These are phyloP conservation scores for Populus davidiana DNA, from an alignment of 345 rosid genomes.

Conservation along the genomic window DNA sequence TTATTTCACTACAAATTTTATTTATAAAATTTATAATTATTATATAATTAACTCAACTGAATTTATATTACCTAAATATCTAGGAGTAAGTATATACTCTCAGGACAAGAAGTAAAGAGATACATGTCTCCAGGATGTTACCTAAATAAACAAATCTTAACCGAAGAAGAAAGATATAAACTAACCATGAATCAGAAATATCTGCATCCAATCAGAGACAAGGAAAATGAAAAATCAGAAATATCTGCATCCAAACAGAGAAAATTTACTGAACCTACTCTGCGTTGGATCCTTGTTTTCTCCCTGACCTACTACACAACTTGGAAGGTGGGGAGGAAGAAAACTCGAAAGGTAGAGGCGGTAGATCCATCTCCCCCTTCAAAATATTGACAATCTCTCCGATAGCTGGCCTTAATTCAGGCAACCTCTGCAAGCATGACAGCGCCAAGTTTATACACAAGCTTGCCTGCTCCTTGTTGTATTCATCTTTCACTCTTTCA, in stretches of 20 bases:
- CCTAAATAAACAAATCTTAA: background rate
- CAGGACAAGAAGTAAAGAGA: too few relatives aligned
- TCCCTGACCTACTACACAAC: slow-evolving; percentile 50
- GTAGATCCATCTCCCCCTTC: slow-evolving; percentile 89
- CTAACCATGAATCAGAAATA: background rate
- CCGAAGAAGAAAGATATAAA: background rate
- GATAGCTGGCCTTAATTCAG: slow-evolving; percentile 82
- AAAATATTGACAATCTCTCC: slow-evolving; percentile 71
- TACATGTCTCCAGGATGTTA: too few relatives aligned
- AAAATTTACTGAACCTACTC: slow-evolving; percentile 35
- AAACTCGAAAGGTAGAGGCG: slow-evolving; percentile 62
- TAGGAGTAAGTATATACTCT: too few relatives aligned
- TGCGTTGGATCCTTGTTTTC: slow-evolving; percentile 49
- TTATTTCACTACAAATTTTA: too few relatives aligned
- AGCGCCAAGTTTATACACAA: slow-evolving; percentile 87
- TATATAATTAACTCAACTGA: too few relatives aligned
- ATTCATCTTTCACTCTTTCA: slow-evolving; percentile 69
- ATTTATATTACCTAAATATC: too few relatives aligned
- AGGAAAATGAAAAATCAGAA: background rate
- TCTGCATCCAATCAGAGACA: slow-evolving; percentile 13
- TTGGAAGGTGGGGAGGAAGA: slow-evolving; percentile 90
- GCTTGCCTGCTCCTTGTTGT: slow-evolving; percentile 71
- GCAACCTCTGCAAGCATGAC: slow-evolving; percentile 78
- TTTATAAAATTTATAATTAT: too few relatives aligned
- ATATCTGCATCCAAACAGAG: slow-evolving; percentile 16